Evolutionary conservation across 2,329 filamentous ascomycete species (phyloP), one percentile per base, ranked within the genome.

Genomic region (Aspergillaceae sp.): DNA sequence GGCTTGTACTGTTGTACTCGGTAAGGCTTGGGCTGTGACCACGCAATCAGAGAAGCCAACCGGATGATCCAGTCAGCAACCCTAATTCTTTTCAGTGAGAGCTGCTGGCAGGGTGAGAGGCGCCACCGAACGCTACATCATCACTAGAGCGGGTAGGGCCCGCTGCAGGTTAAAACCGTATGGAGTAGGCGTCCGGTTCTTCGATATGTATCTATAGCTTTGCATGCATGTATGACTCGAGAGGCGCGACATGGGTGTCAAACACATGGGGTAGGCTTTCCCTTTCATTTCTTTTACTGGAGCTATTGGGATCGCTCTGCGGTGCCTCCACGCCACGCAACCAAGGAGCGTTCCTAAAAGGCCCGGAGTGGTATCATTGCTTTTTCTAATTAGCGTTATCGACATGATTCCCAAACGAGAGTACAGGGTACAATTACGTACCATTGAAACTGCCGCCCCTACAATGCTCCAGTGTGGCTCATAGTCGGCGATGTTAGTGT

Each of bases 301-400:
- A 38, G 36, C 36, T 38, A 8, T 26, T 38, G 19, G 4, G 36
- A 38, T 38, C 19, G n/a, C n/a, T 26, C 19, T 19, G 11, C 36
- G n/a, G 11, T 28, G 36, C 27, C 34, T 28, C 42, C 42, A 43
- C 27, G 42, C 30, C 42, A 36, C 29, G 30, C 32, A 35, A 35
- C 7, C 42, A 27, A 27, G 36, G 29, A 29, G 30, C 19, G 10
- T n/a, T 27, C 11, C 33, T 29, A 35, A 43, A 10, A 29, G 42
- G 43, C 29, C 43, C 42, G 46, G 46, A 42, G 38, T 35, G 34
- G n/a, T 37, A 28, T 35, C 32, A 44, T 44, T 43, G 41, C 41
- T 44, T 46, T 49, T 45, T 38, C 36, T 7, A 8, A 38, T 38
- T 38, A 38, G 19, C 36, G 19, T 38, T 38, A 38, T 28, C 36